A percentile compares a stretch with the other conserved stretches of the same genome.
These are phyloP conservation scores for Wickerhamiella infanticola DNA, from an alignment of 1,139 yeast genomes.

Conservation along the genomic window DNA sequence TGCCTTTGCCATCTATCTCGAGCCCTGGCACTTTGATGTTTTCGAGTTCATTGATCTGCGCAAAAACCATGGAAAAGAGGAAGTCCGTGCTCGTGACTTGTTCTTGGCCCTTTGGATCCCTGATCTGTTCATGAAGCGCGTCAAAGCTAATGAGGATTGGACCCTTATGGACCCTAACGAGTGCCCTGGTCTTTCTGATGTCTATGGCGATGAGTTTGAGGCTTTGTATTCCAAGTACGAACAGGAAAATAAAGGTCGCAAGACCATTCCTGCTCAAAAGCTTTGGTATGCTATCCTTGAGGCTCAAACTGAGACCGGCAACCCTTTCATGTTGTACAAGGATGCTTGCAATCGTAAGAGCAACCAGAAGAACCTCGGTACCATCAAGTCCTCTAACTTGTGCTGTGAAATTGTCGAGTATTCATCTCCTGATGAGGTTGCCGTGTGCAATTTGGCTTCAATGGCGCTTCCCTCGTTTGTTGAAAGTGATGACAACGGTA, in stretches of 20 bases:
- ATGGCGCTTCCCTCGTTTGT: slow-evolving; percentile 64
- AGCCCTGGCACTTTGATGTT: slow-evolving; percentile 86
- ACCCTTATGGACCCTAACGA: slow-evolving; percentile 77
- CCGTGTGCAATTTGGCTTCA: slow-evolving; percentile 84
- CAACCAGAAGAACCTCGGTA: slow-evolving; percentile 76
- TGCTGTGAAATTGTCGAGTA: slow-evolving; percentile 88
- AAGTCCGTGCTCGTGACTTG: slow-evolving; percentile 75
- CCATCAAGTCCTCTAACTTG: slow-evolving; percentile 74
- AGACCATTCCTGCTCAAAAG: slow-evolving; percentile 69
- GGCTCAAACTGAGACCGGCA: slow-evolving; percentile 86
- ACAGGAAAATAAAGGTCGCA: slow-evolving; percentile 52
- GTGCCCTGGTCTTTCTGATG: slow-evolving; percentile 70
- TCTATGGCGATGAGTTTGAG: slow-evolving; percentile 70
- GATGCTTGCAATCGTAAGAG: slow-evolving; percentile 74
- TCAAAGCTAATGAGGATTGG: slow-evolving; percentile 66
- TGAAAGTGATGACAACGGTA: slow-evolving; percentile 32
- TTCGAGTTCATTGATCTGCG: slow-evolving; percentile 72
- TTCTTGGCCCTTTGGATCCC: slow-evolving; percentile 90
- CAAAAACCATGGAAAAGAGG: slow-evolving; percentile 86
- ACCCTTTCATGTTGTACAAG: slow-evolving; percentile 82
- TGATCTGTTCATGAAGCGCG: slow-evolving; percentile 80
- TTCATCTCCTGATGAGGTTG: slow-evolving; percentile 75
- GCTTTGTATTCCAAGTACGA: slow-evolving; percentile 57
- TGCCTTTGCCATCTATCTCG: slow-evolving; percentile 76
- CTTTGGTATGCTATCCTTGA: slow-evolving; percentile 78